Evolutionary conservation across 495 filamentous ascomycete species (phyloP).

Genomic region (Daldinia vernicosa): DNA sequence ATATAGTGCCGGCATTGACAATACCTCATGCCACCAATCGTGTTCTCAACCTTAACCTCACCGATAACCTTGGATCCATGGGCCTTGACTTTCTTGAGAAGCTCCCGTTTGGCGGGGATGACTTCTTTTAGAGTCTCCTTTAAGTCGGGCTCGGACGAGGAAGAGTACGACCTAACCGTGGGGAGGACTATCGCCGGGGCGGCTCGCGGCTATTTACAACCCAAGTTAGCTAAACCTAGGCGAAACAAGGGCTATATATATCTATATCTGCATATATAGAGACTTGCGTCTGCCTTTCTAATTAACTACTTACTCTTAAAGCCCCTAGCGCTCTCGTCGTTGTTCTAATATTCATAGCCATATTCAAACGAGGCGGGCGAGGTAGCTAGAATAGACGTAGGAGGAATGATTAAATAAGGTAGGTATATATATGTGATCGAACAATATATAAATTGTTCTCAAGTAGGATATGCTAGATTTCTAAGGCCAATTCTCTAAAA

Average conservation of each 20-base stretch:
- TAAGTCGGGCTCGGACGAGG: conserved; percentile 83
- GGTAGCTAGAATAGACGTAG: not conserved
- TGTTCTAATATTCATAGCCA: conserved; percentile 62
- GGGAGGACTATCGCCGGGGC: conserved; percentile 40
- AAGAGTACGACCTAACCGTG: conserved; percentile 65
- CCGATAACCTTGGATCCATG: conserved; percentile 85
- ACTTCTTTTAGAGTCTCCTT: conserved; percentile 82
- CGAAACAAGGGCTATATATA: not conserved
- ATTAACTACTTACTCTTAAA: conserved; percentile 58
- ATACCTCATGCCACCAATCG: conserved; percentile 90
- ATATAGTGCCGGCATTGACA: not conserved
- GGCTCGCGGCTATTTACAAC: conserved; percentile 46
- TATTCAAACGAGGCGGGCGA: conserved; percentile 28
- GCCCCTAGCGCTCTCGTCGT: conserved; percentile 57
- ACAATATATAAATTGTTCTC: not conserved
- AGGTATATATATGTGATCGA: not conserved
- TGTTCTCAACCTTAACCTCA: conserved; percentile 92
- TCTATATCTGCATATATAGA: not conserved
- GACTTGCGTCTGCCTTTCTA: not conserved
- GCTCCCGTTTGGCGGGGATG: conserved; percentile 92
- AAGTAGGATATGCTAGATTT: not conserved
- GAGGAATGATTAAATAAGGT: not conserved
- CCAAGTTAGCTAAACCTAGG: not conserved
- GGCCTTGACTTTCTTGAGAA: conserved; percentile 88
- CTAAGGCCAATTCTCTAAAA: conserved; percentile 2